These are phyloP conservation scores for Cryptococcus sp. DNA, from an alignment of 1,284 basidiomycete genomes.

Conservation along the genomic window DNA sequence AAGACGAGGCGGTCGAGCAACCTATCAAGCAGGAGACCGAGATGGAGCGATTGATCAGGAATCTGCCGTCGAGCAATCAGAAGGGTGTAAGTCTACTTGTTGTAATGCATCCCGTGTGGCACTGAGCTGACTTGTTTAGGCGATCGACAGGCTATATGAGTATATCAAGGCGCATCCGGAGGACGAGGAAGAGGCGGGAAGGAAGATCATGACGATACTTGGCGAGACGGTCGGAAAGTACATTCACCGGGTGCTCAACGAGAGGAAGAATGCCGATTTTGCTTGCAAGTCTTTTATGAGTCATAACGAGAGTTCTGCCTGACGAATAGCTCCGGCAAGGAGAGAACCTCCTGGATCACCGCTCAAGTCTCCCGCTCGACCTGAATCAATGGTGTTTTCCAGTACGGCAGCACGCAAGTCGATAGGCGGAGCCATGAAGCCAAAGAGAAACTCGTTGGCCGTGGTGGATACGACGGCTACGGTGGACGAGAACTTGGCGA, in stretches of 20 bases:
- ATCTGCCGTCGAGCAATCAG: constrained; percentile 17
- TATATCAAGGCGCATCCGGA: constrained; percentile 90
- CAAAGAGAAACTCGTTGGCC: constrained; percentile 23
- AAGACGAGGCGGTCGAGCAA: background rate
- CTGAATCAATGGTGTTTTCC: constrained; percentile 12
- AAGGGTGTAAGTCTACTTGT: constrained; percentile 14
- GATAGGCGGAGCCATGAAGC: too few relatives aligned
- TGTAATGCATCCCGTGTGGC: too few relatives aligned
- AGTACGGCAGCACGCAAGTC: constrained; percentile 16
- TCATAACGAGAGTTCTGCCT: background rate
- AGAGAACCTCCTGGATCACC: constrained; percentile 14
- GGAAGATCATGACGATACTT: constrained; percentile 29
- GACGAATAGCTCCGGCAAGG: constrained; percentile 18
- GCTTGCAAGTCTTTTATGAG: constrained; percentile 19
- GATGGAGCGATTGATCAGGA: constrained; percentile 21
- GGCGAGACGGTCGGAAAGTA: constrained; percentile 35
- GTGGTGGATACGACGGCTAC: constrained; percentile 26
- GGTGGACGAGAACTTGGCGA: constrained; percentile 37
- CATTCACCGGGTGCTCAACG: constrained; percentile 35
- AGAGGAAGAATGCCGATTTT: constrained; percentile 26
- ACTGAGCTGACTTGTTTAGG: constrained; percentile 65
- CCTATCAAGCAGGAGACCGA: constrained; percentile 15
- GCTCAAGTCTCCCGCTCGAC: constrained; percentile 13
- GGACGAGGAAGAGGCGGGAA: constrained; percentile 76
- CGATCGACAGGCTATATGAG: constrained; percentile 91